phyloP scores from a whole-genome alignment of 2,329 filamentous ascomycete species.

The Trichoderma semiorbis region DNA sequence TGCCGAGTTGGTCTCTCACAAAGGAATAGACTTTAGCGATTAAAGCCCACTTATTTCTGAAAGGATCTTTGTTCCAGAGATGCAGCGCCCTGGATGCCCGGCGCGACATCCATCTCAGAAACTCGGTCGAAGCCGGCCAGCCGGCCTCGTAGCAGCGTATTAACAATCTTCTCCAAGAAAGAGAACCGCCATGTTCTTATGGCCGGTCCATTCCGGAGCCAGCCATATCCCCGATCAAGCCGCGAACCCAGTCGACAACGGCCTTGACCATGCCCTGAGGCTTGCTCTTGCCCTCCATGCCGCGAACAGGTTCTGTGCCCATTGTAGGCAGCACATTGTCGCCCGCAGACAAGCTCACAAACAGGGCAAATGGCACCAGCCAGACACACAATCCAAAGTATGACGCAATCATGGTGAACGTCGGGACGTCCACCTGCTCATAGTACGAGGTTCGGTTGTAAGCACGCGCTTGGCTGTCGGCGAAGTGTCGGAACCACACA shows the following conservation, averaged over 20 bases:
- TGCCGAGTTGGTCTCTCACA: background rate
- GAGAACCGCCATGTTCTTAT: background rate
- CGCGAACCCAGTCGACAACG: conserved; percentile 56
- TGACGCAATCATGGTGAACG: conserved; percentile 89
- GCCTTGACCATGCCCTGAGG: conserved; percentile 66
- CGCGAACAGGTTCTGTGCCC: conserved; percentile 59
- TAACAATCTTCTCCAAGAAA: background rate
- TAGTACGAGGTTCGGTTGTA: conserved; percentile 61
- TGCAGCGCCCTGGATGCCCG: background rate
- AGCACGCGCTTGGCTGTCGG: conserved; percentile 54
- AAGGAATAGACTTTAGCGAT: background rate
- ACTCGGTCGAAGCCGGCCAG: background rate
- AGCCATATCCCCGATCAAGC: conserved; percentile 47
- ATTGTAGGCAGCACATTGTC: conserved; percentile 95
- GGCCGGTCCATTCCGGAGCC: conserved; percentile 27
- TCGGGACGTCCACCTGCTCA: conserved; percentile 63
- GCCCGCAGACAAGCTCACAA: conserved; percentile 88
- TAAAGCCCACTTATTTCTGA: background rate
- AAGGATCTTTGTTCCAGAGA: background rate
- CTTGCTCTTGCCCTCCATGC: conserved; percentile 45
- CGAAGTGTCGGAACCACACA: conserved; percentile 94
- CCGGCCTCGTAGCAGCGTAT: background rate
- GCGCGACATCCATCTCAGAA: background rate
- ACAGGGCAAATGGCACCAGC: conserved; percentile 92
- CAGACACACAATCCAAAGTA: conserved; percentile 97